phyloP scores from a whole-genome alignment of 805 yeast genomes.

The Groenewaldozyma tartarivorans region DNA sequence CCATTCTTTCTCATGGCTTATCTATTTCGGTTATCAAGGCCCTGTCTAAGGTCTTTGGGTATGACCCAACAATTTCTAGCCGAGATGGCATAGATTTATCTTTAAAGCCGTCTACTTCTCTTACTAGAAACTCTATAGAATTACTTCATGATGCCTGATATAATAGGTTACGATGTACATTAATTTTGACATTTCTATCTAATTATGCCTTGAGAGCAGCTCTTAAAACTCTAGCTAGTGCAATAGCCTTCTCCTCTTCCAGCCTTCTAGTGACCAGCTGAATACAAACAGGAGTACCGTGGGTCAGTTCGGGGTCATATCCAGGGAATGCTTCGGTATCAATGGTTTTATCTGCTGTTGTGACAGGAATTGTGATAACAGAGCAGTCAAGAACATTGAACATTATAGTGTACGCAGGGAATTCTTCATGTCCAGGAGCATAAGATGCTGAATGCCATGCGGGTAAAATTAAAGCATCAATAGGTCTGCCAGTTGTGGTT shows the following conservation, averaged over 20 bases:
- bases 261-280: slow-evolving; percentile 48
- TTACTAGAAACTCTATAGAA: too few relatives aligned
- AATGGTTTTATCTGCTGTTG: slow-evolving; percentile 33
- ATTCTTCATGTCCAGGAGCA: slow-evolving; percentile 3
- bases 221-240: slow-evolving; percentile 16
- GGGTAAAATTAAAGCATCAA: slow-evolving; percentile 7
- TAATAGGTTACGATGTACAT: too few relatives aligned
- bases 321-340: slow-evolving; percentile 17
- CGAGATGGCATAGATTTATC: too few relatives aligned
- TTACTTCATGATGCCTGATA: too few relatives aligned
- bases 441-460: slow-evolving; percentile 10
- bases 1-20: slow-evolving; percentile 67
- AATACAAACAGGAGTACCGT: slow-evolving; percentile 46
- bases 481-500: slow-evolving; percentile 4
- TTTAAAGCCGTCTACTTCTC: too few relatives aligned
- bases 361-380: slow-evolving; percentile 13
- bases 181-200: too few relatives aligned
- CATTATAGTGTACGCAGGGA: slow-evolving; percentile 42
- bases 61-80: too few relatives aligned
- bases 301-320: slow-evolving; percentile 38
- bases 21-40: slow-evolving; percentile 13
- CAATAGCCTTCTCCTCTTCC: slow-evolving; percentile 49
- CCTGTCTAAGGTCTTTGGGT: not conserved
- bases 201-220: slow-evolving; percentile 5
- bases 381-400: slow-evolving; percentile 17